A percentile compares a stretch with the other conserved stretches of the same genome.
Conservation (phyloP, 2,329 filamentous ascomycete genomes). For the Arthroderma uncinatum region DNA sequence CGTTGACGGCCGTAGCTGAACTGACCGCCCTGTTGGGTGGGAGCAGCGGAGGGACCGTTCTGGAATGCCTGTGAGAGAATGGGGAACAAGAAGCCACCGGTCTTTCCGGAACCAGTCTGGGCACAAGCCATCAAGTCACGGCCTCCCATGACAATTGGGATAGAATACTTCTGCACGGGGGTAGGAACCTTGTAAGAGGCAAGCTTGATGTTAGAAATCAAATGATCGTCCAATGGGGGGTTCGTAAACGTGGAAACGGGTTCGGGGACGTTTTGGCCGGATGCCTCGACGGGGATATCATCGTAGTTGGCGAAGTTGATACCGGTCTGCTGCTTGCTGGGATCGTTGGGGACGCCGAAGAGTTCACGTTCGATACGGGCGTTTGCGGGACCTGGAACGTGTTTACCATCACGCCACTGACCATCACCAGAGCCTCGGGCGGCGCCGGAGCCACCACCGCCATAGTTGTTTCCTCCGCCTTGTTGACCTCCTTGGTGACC, state of each 20-base stretch:
- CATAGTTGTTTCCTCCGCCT: slow-evolving; percentile 27
- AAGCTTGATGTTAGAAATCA: slow-evolving; percentile 84
- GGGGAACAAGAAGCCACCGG: slow-evolving; percentile 97
- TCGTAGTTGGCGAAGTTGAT: slow-evolving; percentile 99
- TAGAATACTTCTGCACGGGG: slow-evolving; percentile 98
- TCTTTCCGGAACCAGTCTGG: slow-evolving; percentile 99
- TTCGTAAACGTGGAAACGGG: slow-evolving; percentile 83
- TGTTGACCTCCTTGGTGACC: slow-evolving; percentile 33
- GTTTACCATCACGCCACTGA: slow-evolving; percentile 94
- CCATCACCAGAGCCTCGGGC: slow-evolving; percentile 84
- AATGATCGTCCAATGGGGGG: slow-evolving; percentile 87
- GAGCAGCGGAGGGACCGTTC: slow-evolving; percentile 65
- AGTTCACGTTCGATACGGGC: slow-evolving; percentile 87
- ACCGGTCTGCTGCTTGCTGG: slow-evolving; percentile 88
- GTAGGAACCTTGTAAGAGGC: slow-evolving; percentile 93
- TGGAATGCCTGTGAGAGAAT: slow-evolving; percentile 96
- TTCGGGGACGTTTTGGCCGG: slow-evolving; percentile 84
- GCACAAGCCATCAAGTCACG: slow-evolving; percentile 99
- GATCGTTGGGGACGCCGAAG: slow-evolving; percentile 82
- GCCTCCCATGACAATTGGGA: slow-evolving; percentile 95
- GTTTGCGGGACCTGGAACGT: slow-evolving; percentile 81
- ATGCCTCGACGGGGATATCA: slow-evolving; percentile 96
- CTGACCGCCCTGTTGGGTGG: slow-evolving; percentile 49
- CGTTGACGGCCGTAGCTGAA: slow-evolving; percentile 78
- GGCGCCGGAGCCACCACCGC: slow-evolving; percentile 37